Base-by-base conservation (phyloP, 1,139 yeast species). In the Geotrichum siamense region DNA sequence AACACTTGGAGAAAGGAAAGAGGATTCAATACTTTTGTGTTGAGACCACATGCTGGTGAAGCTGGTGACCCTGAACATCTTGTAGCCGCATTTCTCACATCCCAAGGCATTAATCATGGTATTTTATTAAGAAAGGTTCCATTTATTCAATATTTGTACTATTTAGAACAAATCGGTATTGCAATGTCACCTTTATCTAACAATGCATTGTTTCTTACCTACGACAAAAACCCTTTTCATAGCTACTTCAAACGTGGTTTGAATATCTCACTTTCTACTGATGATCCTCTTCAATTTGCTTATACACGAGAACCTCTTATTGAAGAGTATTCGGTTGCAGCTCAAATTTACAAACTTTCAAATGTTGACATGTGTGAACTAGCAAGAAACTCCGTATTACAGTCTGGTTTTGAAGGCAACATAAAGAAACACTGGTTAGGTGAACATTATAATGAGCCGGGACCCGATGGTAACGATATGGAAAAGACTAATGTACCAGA, bases 181-280 rank as follows among this genome's bases (percentile, higher is more conserved):
- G 98, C 98, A n/a, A 91, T 93, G 98, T 87, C 96, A 5, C 99
- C 99, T 38, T 70, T 93, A 54, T 85, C 96, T 12, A 93, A 93
- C 68, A 93, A 93, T 63, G 98, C 98, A 0, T 72, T 93, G 59
- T 93, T 93, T 62, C 72, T 93, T 64, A 85, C 96, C 0, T 93
- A 91, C 60, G 98, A 91, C 60, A 91, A 91, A 64, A 82, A 82
- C 61, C 98, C 98, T 22, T 87, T 91, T 72, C 80, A 82, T 55
- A 72, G 77, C 53, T 93, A 86, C 62, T 91, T 89, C 72, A 82
- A 82, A 61, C 79, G 91, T 59, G 99, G 99, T 1, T 69, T 91
- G 62, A 91, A 89, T 59, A 96, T 91, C 30, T 85, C 96, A 0
- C 70, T 91, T 44, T 87, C 96, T 1, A 76, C 95, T 37, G 94